Conservation (phyloP, 768 basidiomycete genomes). For the Russula foetens region DNA sequence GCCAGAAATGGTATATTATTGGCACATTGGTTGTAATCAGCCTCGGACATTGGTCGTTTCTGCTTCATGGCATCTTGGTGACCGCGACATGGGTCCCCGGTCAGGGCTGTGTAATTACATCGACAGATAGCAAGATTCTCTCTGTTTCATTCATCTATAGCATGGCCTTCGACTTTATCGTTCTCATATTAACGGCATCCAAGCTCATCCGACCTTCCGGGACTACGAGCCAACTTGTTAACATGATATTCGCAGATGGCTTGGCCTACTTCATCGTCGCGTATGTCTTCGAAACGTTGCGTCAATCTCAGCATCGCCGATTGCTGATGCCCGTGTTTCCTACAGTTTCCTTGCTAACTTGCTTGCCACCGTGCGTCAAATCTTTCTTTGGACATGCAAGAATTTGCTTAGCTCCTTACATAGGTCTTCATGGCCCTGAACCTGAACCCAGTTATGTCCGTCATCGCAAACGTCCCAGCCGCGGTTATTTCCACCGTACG, state of each 20-base stretch:
- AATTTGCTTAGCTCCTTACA: conserved; percentile 24
- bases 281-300: conserved; percentile 31
- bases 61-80: conserved; percentile 59
- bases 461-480: conserved; percentile 60
- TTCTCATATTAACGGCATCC: conserved; percentile 50
- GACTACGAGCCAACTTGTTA: conserved; percentile 40
- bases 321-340: conserved; percentile 9
- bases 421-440: conserved; percentile 61
- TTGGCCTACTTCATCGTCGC: conserved; percentile 71
- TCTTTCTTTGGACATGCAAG: neutral
- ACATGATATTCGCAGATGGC: conserved; percentile 64
- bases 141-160: conserved; percentile 70
- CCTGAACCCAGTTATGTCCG: conserved; percentile 57
- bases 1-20: conserved; percentile 46
- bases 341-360: conserved; percentile 34
- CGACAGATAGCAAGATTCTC: conserved; percentile 55
- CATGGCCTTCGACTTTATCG: conserved; percentile 63
- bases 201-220: conserved; percentile 38
- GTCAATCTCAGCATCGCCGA: conserved; percentile 21
- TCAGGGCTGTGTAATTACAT: conserved; percentile 46
- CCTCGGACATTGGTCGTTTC: conserved; percentile 63
- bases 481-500: conserved; percentile 24
- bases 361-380: conserved; percentile 29
- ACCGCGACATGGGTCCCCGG: conserved; percentile 46
- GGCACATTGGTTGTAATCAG: conserved; percentile 44